Conservation (phyloP, 805 yeast genomes). For the Priceomyces castillae region DNA sequence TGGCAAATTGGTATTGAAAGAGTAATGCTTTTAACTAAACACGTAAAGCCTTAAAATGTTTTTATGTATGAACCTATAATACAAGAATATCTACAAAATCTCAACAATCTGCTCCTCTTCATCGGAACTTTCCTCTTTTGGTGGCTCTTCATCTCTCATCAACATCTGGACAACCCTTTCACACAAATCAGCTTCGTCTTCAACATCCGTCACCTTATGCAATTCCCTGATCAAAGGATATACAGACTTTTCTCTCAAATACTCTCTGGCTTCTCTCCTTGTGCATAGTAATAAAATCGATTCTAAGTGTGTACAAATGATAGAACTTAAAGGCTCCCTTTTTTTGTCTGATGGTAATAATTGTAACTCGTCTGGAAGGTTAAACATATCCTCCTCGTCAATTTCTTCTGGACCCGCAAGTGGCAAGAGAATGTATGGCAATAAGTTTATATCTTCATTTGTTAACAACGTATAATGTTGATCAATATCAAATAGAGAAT, state of each 20-base stretch:
- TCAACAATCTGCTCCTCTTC: conserved; percentile 54
- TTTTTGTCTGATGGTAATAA: conserved; percentile 69
- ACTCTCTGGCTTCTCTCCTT: conserved; percentile 68
- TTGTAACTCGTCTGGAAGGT: conserved; percentile 86
- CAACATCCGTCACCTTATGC: conserved; percentile 54
- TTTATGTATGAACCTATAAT: neutral
- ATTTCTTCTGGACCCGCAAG: conserved; percentile 74
- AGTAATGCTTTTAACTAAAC: conserved; percentile 11
- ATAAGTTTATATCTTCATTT: conserved; percentile 63
- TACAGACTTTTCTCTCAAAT: conserved; percentile 74
- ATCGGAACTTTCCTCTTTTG: conserved; percentile 43
- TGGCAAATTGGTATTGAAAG: conserved; percentile 43
- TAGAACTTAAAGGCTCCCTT: conserved; percentile 68
- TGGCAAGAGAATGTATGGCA: conserved; percentile 81
- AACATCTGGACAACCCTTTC: conserved; percentile 86
- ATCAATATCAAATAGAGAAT: conserved; percentile 76
- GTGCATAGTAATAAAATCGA: conserved; percentile 76
- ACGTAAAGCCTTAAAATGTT: neutral
- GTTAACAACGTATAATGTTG: conserved; percentile 59
- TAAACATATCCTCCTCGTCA: conserved; percentile 79
- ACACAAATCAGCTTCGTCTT: conserved; percentile 60
- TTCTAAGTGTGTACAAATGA: conserved; percentile 73
- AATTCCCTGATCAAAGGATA: conserved; percentile 86
- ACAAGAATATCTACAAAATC: conserved; percentile 33
- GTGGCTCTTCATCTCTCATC: conserved; percentile 82